Evolutionary conservation across 202 grass and related monocot species (phyloP), one percentile per base, ranked within the genome.

Genomic region (Schoenoplectus triqueter): DNA sequence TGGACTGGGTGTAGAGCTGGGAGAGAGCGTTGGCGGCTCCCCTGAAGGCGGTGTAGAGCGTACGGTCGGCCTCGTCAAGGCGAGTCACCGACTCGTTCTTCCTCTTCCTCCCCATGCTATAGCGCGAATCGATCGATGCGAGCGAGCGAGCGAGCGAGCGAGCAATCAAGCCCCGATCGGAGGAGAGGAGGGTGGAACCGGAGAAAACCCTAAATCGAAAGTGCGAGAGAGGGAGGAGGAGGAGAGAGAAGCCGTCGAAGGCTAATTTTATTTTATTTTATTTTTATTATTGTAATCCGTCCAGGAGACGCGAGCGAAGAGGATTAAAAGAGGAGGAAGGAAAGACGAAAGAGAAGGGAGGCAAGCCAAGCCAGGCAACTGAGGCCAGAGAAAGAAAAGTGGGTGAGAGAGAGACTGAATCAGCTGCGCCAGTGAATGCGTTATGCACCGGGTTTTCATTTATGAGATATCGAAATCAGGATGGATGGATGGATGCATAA

Each of bases 21-120:
- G 96, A 94, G 5, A 99, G 93, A 65, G 91, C 92, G 87, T 99
- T 99, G 11, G 96, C 96, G 47, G 93, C 90, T 85, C 90, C 86
- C 66, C 91, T 91, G 85, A 99, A 96, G 66, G 90, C 80, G 65
- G 93, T 92, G 84, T 99, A 94, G 83, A 96, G 87, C 79, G 91
- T 96, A 78, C 90, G 87, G 83, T 99, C 93, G 39, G 88, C 91
- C 85, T 96, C 96, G 86, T 99, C 96, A 49, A 96, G 89, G 65
- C 91, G 82, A 48, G 86, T 88, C 40, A 87, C 67, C 10, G 87
- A 69, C 2, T 99, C 96, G 73, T 86, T 89, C 87, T 99, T 99
- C 82, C 93, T 86, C 91, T 92, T 99, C 82, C 90, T 88, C 8
- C 82, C 65, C 96, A 99, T 99, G 83, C 7, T 6, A 1, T 11